Conservation (phyloP, 495 filamentous ascomycete genomes). For the Penicilliopsis zonata region DNA sequence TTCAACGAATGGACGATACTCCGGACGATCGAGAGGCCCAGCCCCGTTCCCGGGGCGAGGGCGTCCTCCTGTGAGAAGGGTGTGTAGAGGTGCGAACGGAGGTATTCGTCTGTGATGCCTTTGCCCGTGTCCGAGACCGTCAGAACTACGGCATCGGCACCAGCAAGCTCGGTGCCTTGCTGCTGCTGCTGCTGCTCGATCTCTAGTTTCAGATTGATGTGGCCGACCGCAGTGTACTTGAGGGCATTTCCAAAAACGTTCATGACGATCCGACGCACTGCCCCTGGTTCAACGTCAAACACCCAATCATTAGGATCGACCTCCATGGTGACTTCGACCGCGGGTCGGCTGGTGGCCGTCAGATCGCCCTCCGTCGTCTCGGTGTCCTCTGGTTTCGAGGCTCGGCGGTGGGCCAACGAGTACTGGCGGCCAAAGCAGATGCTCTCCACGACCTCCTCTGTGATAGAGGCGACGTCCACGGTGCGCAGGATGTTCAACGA, state of each 20-base stretch:
- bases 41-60: constrained; percentile 28
- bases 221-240: constrained; percentile 18
- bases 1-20: constrained; percentile 23
- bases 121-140: constrained; percentile 25
- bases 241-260: constrained; percentile 37
- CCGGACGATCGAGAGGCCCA: constrained; percentile 26
- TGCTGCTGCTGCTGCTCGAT: constrained; percentile 1
- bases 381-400: constrained; percentile 3
- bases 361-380: not conserved
- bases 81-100: constrained; percentile 24
- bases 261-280: constrained; percentile 31
- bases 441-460: constrained; percentile 31
- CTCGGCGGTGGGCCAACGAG: constrained; percentile 5
- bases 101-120: constrained; percentile 29
- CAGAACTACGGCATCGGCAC: constrained; percentile 6
- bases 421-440: constrained; percentile 15
- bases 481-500: constrained; percentile 12
- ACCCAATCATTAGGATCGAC: constrained; percentile 19
- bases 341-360: constrained; percentile 4
- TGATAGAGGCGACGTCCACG: constrained; percentile 17
- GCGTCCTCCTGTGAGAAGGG: constrained; percentile 34
- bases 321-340: constrained; percentile 22
- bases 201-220: constrained; percentile 15
- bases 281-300: constrained; percentile 26
- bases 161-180: constrained; percentile 3